Evolutionary conservation across 2,329 filamentous ascomycete species (phyloP).

Genomic region (Phialocephala sp.): DNA sequence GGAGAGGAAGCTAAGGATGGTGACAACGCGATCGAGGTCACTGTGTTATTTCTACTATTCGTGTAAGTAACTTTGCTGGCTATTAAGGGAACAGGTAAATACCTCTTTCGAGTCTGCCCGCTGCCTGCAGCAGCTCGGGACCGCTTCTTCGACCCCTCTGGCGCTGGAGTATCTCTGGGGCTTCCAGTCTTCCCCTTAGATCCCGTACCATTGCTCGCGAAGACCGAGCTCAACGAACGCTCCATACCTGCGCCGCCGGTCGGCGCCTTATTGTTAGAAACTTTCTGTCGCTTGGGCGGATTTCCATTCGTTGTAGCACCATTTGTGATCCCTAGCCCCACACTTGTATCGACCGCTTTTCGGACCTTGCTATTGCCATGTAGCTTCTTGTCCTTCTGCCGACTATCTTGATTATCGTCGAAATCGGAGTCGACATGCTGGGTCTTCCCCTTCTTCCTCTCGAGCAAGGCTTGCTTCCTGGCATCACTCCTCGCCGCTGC

Average conservation of each 20-base stretch:
- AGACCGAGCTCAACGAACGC: slow-evolving; percentile 67
- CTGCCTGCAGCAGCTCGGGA: slow-evolving; percentile 70
- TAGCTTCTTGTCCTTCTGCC: slow-evolving; percentile 65
- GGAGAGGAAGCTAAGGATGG: slow-evolving; percentile 79
- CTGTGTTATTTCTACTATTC: slow-evolving; percentile 50
- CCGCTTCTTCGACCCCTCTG: slow-evolving; percentile 71
- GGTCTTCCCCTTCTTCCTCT: slow-evolving; percentile 65
- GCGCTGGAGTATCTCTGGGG: slow-evolving; percentile 70
- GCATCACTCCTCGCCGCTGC: slow-evolving; percentile 84
- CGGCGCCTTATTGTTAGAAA: slow-evolving; percentile 67
- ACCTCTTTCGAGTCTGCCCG: slow-evolving; percentile 81
- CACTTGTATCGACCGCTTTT: slow-evolving; percentile 61
- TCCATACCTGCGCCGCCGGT: slow-evolving; percentile 63
- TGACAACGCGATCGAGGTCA: slow-evolving; percentile 61
- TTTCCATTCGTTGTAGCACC: slow-evolving; percentile 55
- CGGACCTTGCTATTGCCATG: slow-evolving; percentile 65
- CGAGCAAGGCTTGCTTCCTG: slow-evolving; percentile 79
- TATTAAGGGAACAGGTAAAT: slow-evolving; percentile 42
- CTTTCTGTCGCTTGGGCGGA: slow-evolving; percentile 78
- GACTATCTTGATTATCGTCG: slow-evolving; percentile 63
- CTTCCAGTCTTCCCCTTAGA: slow-evolving; percentile 67
- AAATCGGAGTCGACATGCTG: slow-evolving; percentile 79
- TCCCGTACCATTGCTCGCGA: slow-evolving; percentile 52
- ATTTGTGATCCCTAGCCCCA: slow-evolving; percentile 71
- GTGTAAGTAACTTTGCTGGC: slow-evolving; percentile 28